phyloP scores from a whole-genome alignment of 2,329 filamentous ascomycete species.

The Claviceps arundinis region DNA sequence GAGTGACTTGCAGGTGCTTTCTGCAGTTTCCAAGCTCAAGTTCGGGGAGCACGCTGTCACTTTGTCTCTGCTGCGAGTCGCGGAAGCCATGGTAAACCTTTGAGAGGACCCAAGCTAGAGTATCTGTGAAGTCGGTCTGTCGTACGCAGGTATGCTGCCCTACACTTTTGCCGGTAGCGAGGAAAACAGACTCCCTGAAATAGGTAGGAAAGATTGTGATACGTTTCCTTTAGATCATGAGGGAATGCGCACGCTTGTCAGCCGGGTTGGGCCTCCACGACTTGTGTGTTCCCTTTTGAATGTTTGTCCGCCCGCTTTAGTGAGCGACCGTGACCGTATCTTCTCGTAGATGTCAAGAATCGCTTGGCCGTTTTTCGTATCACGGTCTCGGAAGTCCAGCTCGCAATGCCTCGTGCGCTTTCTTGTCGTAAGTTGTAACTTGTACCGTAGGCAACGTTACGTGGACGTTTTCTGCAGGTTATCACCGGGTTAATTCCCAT shows the following conservation, averaged over 20 bases:
- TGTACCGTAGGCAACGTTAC: not conserved
- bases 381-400: not conserved
- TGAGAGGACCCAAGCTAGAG: not conserved
- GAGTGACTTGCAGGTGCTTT: conserved; percentile 5
- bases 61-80: conserved; percentile 12
- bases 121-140: not conserved
- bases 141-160: not conserved
- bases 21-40: conserved; percentile 16
- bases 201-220: too few relatives aligned
- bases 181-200: too few relatives aligned
- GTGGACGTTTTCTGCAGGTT: not conserved
- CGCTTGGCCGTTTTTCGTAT: not conserved
- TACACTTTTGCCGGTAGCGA: not conserved
- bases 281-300: not conserved
- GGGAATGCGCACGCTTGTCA: too few relatives aligned
- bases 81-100: conserved; percentile 11
- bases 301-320: not conserved
- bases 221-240: too few relatives aligned
- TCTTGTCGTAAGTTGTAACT: too few relatives aligned
- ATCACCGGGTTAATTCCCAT: not conserved
- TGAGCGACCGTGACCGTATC: not conserved
- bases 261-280: not conserved
- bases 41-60: conserved; percentile 18
- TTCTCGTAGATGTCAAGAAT: not conserved
- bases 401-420: not conserved